Conservation (phyloP, 1,284 basidiomycete species). For the Acaromyces ingoldii region DNA sequence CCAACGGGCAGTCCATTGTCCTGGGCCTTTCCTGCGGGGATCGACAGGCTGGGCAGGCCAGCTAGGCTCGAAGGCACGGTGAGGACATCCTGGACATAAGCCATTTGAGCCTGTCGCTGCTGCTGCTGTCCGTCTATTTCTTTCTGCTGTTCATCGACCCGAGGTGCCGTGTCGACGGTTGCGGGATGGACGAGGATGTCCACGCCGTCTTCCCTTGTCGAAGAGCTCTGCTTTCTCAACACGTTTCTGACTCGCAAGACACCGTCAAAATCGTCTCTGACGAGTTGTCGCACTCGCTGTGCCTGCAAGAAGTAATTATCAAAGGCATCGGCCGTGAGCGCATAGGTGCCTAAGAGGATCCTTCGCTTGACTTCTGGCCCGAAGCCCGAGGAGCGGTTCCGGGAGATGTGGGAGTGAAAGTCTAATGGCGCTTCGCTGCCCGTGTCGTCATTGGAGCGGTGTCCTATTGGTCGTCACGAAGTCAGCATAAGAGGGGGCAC, state of each 20-base stretch:
- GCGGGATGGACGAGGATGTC: slow-evolving; percentile 74
- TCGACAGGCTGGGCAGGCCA: slow-evolving; percentile 73
- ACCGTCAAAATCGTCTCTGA: slow-evolving; percentile 69
- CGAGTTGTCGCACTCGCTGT: slow-evolving; percentile 66
- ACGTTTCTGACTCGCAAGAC: slow-evolving; percentile 63
- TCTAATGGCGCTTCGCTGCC: neutral
- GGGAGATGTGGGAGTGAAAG: neutral
- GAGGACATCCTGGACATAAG: slow-evolving; percentile 83
- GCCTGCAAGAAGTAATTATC: slow-evolving; percentile 96
- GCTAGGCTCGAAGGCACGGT: slow-evolving; percentile 87
- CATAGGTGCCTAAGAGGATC: slow-evolving; percentile 86
- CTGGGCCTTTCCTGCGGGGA: slow-evolving; percentile 59
- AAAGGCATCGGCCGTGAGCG: slow-evolving; percentile 76
- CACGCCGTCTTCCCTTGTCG: slow-evolving; percentile 55
- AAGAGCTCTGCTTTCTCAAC: slow-evolving; percentile 32
- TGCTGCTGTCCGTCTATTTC: neutral
- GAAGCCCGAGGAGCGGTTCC: slow-evolving; percentile 61
- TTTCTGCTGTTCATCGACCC: slow-evolving; percentile 10
- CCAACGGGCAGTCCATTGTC: slow-evolving; percentile 75
- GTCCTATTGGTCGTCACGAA: neutral
- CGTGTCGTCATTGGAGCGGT: neutral
- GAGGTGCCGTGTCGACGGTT: slow-evolving; percentile 36
- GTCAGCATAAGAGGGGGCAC: slow-evolving; percentile 54
- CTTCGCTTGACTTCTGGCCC: slow-evolving; percentile 81
- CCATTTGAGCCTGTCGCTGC: neutral